A percentile compares a stretch with the other conserved stretches of the same genome.
phyloP scores from a whole-genome alignment of 2,329 filamentous ascomycete species.

The Pseudocercospora ulei region DNA sequence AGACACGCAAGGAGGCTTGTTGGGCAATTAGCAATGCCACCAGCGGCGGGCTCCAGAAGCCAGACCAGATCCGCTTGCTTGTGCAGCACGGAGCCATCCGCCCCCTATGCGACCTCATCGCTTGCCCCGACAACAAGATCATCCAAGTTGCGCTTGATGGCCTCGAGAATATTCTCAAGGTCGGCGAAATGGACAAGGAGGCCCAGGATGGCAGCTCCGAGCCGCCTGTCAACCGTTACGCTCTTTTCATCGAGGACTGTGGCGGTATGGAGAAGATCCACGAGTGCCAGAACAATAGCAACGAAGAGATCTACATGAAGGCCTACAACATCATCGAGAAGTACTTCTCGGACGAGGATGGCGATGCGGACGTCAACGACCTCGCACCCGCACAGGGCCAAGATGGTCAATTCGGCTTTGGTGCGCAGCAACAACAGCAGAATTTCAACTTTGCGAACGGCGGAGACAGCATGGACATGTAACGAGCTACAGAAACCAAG shows the following conservation, averaged over 20 bases:
- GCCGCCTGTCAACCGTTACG: constrained; percentile 81
- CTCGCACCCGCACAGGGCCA: constrained; percentile 62
- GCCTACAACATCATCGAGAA: constrained; percentile 99
- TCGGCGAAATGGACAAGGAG: constrained; percentile 97
- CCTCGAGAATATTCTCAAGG: constrained; percentile 98
- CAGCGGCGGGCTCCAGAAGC: constrained; percentile 94
- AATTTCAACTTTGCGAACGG: constrained; percentile 90
- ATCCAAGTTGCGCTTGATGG: constrained; percentile 97
- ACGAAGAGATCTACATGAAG: constrained; percentile 99
- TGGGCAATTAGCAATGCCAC: constrained; percentile 99
- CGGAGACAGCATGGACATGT: constrained; percentile 60
- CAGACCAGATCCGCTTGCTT: constrained; percentile 93
- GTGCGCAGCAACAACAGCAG: constrained; percentile 59
- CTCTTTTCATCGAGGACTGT: constrained; percentile 96
- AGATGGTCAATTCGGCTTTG: constrained; percentile 70
- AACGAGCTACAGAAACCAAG: neutral
- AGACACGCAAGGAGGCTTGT: constrained; percentile 98
- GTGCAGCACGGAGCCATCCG: constrained; percentile 93
- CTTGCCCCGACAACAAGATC: constrained; percentile 98
- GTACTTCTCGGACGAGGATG: constrained; percentile 98
- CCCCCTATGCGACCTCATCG: constrained; percentile 86
- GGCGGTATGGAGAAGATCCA: constrained; percentile 99
- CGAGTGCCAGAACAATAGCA: constrained; percentile 99
- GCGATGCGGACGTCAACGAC: constrained; percentile 71
- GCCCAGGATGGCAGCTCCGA: constrained; percentile 63